Evolutionary conservation across 1,139 yeast genomes (phyloP), one percentile per base, ranked within the genome.

Genomic region (Taphrina communis): DNA sequence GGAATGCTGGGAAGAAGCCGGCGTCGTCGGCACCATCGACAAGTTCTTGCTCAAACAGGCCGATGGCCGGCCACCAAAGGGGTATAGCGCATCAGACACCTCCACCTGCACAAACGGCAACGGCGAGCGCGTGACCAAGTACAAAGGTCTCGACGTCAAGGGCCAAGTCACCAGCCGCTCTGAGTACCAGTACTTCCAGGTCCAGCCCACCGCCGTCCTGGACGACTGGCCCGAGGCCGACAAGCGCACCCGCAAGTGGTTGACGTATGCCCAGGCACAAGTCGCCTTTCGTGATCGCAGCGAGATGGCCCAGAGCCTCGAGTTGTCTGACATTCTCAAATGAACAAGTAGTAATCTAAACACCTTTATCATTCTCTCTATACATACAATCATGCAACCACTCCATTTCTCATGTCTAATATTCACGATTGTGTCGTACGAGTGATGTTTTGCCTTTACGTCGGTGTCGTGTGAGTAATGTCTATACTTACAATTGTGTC

Each of bases 1-100:
- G 70, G 99, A 94, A 77, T 90, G 97, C 0, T 94, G 99, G 99
- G 99, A 94, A 78, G 99, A 94, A 78, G 96, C 97, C 0, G 99
- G 99, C 0, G 90, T 89, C 39, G 84, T 31, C 25, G 67, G 61
- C 39, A 48, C 19, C 19, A 55, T 63, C 38, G 17, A 36, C 38
- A 46, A 55, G 36, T 55, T 63, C 48, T 21, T 63, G 46, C 51
- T 55, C 35, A 25, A 35, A 42, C 61, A 56, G 19, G 52, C 59
- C 35, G 67, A 63, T 21, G 36, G 56, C n/a, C 53, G 67, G 11
- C 67, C 67, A 1, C 67, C 67, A 8, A 63, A 63, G 21, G 61
- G 42, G 39, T 57, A 56, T 46, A 14, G 19, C 35, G 39, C 38
- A n/a, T 25, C 48, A 21, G 36, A 48, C 21, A 19, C 51, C 9